Percentiles rank a stretch among this genome's conserved stretches.
Evolutionary conservation across 2,329 filamentous ascomycete genomes (phyloP).

Genomic region (Blastomyces silverae): DNA sequence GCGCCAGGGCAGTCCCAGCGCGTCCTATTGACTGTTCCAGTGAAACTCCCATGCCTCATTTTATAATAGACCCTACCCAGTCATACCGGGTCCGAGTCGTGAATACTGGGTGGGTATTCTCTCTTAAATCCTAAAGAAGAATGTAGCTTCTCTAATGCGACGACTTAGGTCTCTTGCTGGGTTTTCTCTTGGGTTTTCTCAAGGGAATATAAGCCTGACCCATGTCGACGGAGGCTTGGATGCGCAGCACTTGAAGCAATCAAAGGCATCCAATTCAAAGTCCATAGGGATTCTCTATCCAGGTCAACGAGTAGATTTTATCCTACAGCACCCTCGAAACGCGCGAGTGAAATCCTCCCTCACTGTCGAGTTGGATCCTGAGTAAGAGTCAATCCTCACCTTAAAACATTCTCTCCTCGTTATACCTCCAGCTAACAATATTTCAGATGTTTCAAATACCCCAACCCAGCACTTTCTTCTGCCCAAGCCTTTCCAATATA

Average conservation of each 20-base stretch:
- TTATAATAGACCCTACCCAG: slow-evolving; percentile 24
- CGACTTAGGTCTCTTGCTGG: slow-evolving; percentile 36
- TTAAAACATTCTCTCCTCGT: neutral
- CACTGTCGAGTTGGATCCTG: slow-evolving; percentile 33
- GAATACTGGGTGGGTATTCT: slow-evolving; percentile 38
- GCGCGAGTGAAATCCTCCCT: slow-evolving; percentile 22
- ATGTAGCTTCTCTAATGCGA: neutral
- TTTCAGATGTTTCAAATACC: slow-evolving; percentile 41
- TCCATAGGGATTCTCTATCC: slow-evolving; percentile 41
- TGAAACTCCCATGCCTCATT: slow-evolving; percentile 24
- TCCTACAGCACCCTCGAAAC: slow-evolving; percentile 25
- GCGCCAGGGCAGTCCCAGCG: slow-evolving; percentile 42
- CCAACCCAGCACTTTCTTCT: slow-evolving; percentile 39
- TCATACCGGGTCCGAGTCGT: slow-evolving; percentile 38
- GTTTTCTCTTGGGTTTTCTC: slow-evolving; percentile 32
- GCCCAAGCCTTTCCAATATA: slow-evolving; percentile 35
- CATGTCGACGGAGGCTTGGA: slow-evolving; percentile 39
- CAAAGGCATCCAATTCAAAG: slow-evolving; percentile 22
- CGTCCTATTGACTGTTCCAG: slow-evolving; percentile 42
- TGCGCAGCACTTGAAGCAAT: slow-evolving; percentile 23
- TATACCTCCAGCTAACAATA: slow-evolving; percentile 5
- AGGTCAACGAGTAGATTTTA: slow-evolving; percentile 43
- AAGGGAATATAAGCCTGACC: slow-evolving; percentile 31
- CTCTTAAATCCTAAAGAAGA: neutral
- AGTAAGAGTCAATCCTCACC: slow-evolving; percentile 25